Evolutionary conservation across 1,139 yeast genomes (phyloP).

Genomic region (Magnusiomyces suaveolens): DNA sequence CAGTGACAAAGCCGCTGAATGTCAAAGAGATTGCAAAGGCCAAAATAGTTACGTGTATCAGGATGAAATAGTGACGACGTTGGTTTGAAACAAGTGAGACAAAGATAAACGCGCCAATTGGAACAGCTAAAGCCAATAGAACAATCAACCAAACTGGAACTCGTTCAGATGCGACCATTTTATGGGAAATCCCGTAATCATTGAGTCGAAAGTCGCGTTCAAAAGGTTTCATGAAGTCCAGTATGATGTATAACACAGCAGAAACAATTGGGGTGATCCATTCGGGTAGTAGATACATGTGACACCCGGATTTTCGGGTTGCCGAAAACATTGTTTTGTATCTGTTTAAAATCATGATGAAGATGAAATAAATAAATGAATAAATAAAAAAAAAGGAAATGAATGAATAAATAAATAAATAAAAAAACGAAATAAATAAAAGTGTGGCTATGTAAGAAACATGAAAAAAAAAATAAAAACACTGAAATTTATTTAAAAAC

Average conservation of each 20-base stretch:
- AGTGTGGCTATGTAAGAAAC: too few species aligned
- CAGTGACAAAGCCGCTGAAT: conserved; percentile 41
- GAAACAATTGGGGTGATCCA: conserved; percentile 3
- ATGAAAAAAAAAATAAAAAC: too few species aligned
- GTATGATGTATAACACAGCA: background rate
- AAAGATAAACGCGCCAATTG: conserved; percentile 25
- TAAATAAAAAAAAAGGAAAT: too few species aligned
- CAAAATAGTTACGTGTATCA: conserved; percentile 35
- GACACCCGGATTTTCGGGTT: background rate
- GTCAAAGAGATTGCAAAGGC: conserved; percentile 38
- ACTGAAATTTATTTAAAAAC: too few species aligned
- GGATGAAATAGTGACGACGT: conserved; percentile 23
- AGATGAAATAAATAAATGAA: too few species aligned
- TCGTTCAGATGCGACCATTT: conserved; percentile 43
- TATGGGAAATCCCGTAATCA: conserved; percentile 40
- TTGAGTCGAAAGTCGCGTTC: conserved; percentile 27
- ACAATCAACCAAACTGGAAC: conserved; percentile 33
- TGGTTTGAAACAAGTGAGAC: conserved; percentile 21
- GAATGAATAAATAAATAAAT: too few species aligned
- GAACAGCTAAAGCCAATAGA: conserved; percentile 27
- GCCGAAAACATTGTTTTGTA: background rate
- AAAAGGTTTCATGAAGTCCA: conserved; percentile 26
- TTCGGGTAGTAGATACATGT: background rate
- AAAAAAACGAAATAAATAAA: too few species aligned
- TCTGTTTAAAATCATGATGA: background rate